Base-by-base conservation (phyloP, 2,329 filamentous ascomycete genomes). In the Sclerotinia trifoliorum region DNA sequence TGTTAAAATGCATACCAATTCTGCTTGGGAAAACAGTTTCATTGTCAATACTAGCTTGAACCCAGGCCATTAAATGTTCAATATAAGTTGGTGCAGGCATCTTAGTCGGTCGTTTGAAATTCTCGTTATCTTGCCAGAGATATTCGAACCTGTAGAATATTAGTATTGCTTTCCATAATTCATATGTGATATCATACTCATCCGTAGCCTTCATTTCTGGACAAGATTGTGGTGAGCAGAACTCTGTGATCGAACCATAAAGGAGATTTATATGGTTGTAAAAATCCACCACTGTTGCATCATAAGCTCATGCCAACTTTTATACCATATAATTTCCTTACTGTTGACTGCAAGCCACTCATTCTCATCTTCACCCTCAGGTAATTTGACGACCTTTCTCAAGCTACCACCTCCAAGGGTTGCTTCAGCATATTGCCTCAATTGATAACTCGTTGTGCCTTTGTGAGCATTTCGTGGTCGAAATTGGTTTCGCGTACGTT, bases 151-250 rank as follows among this genome's bases (percentile, higher is more conserved):
- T 94, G 70, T 61, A 58, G 56, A 61, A 67, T 66, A n/a, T 60
- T 32, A 65, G 61, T 10, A 70, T 57, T 54, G 13, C 6, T 67
- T 32, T 68, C 52, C 67, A 10, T 19, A 15, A 10, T 46, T 46
- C 48, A n/a, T 4, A 17, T 63, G 19, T 17, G 26, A n/a, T 35
- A 5, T 73, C 87, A 72, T 85, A 95, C 90, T 99, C 95, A 81
- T 99, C 96, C 13, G 95, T 99, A n/a, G 95, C 95, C 81, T 99
- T 99, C 95, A 99, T 99, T 82, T 98, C 95, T 0, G 95, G 95
- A 79, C 95, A 99, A 72, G 93, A 93, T 78, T 95, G 91, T 44
- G 95, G 94, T 35, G 95, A 98, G 84, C 95, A 99, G 81, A 99
- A 99, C 79, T 99, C 95, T 70, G 95, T 99, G 78, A 99, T 99